phyloP scores from a whole-genome alignment of 352 stramenopile species.

The Phytophthora pseudosyringae region DNA sequence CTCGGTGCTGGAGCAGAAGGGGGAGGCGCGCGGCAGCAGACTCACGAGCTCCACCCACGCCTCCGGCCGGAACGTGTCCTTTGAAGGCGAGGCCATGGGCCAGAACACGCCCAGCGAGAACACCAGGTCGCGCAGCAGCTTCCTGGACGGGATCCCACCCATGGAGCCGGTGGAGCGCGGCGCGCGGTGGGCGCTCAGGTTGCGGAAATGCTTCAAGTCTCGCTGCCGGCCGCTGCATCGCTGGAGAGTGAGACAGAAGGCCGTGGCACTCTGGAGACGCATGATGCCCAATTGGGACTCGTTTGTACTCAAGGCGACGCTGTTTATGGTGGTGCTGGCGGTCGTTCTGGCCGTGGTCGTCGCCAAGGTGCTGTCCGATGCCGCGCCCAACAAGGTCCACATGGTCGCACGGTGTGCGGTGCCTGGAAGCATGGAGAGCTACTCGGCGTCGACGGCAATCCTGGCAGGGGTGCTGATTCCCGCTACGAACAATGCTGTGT shows the following conservation, averaged over 20 bases:
- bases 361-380: conserved; percentile 42
- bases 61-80: conserved; percentile 30
- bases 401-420: conserved; percentile 57
- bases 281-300: conserved; percentile 80
- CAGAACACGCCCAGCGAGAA: conserved; percentile 44
- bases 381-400: conserved; percentile 31
- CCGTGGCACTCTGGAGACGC: conserved; percentile 56
- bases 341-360: conserved; percentile 51
- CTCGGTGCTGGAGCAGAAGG: conserved; percentile 40
- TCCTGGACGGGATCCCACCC: conserved; percentile 34
- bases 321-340: conserved; percentile 56
- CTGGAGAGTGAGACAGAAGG: conserved; percentile 32
- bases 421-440: conserved; percentile 29
- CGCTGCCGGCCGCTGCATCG: conserved; percentile 20
- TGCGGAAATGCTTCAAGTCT: conserved; percentile 35
- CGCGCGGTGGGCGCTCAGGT: conserved; percentile 23
- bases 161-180: conserved; percentile 34
- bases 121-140: conserved; percentile 32
- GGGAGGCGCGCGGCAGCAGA: conserved; percentile 24
- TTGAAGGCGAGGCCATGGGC: conserved; percentile 38
- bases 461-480: conserved; percentile 64
- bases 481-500: conserved; percentile 69
- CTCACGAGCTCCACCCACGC: conserved; percentile 21
- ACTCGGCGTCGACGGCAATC: conserved; percentile 47
- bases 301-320: conserved; percentile 62